Base-by-base conservation (phyloP, 1,284 basidiomycete genomes). In the Cerrena zonata region DNA sequence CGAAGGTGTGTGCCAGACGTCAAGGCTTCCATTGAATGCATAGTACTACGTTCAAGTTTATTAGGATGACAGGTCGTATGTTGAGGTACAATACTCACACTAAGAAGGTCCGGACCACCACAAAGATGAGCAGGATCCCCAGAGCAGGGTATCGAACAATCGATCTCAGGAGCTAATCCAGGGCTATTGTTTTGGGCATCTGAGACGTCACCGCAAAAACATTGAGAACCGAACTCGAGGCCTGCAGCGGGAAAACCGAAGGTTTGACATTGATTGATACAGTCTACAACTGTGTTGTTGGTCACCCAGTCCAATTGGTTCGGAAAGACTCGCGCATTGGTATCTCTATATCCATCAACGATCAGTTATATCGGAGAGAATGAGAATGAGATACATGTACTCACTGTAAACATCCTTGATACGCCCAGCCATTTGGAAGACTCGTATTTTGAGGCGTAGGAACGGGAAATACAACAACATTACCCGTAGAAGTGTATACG, bases 351-450 rank as follows among this genome's bases (percentile, higher is more conserved):
- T 13, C 19, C 23, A 22, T 41, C 18, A 37, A n/a, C n/a, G n/a
- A n/a, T 27, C 40, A 38, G 37, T 5, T 18, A 18, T 4, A 39
- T 4, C 10, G n/a, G n/a, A n/a, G n/a, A 12, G 38, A 37, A 15
- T 24, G 2, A 26, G 24, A 5, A 39, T n/a, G n/a, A n/a, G n/a
- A n/a, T n/a, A n/a, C 15, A 5, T 13, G 67, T 77, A 49, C 57
- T n/a, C n/a, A 87, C 85, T 72, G 62, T 40, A 86, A 69, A 60
- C 87, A 89, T 21, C 83, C 84, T 26, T 79, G 65, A 64, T 87
- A 88, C 30, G 65, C 43, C 78, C 79, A 89, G 43, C 77, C 64
- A 13, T 79, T 79, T 1, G 84, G 82, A 25, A 88, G 76, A 53
- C 64, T 71, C 0, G 74, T 77, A 12, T 70, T 81, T 58, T 79